phyloP scores from a whole-genome alignment of 208 protist species.

The Wallacemonas sp. region DNA sequence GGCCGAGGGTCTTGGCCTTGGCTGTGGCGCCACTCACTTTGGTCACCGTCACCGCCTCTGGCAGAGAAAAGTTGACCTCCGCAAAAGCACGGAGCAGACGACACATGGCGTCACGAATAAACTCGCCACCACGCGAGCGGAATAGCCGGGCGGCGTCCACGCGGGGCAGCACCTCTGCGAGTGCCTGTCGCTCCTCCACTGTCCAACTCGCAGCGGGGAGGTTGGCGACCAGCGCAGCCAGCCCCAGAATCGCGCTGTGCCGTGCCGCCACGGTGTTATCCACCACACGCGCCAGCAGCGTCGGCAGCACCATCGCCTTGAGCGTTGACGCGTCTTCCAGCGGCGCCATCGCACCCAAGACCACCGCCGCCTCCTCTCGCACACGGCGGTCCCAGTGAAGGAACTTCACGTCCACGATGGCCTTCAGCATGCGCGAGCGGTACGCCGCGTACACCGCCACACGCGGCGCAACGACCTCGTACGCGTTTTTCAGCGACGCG shows the following conservation, averaged over 20 bases:
- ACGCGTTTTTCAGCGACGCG: slow-evolving; percentile 89
- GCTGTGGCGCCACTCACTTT: slow-evolving; percentile 47
- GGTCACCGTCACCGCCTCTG: slow-evolving; percentile 55
- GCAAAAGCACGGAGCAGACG: slow-evolving; percentile 82
- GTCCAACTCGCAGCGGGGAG: slow-evolving; percentile 54
- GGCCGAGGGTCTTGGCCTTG: slow-evolving; percentile 59
- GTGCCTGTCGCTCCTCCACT: slow-evolving; percentile 16
- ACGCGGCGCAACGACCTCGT: slow-evolving; percentile 71
- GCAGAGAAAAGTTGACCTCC: slow-evolving; percentile 49
- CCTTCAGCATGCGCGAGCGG: slow-evolving; percentile 77
- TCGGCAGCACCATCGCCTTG: slow-evolving; percentile 24
- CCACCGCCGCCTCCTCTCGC: slow-evolving; percentile 78
- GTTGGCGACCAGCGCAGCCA: slow-evolving; percentile 83
- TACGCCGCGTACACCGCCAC: slow-evolving; percentile 85
- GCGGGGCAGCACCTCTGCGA: slow-evolving; percentile 63
- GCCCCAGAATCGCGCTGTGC: slow-evolving; percentile 91
- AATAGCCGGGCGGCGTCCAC: slow-evolving; percentile 94
- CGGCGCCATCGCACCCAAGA: slow-evolving; percentile 67
- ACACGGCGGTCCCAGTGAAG: slow-evolving; percentile 90
- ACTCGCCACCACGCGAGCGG: slow-evolving; percentile 93
- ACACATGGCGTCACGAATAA: slow-evolving; percentile 91
- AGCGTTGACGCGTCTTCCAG: slow-evolving; percentile 25
- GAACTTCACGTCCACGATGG: slow-evolving; percentile 86
- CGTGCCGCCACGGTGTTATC: slow-evolving; percentile 71
- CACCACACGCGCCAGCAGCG: slow-evolving; percentile 63